A percentile compares a stretch with the other conserved stretches of the same genome.
Evolutionary conservation across 768 basidiomycete species (phyloP).

Genomic region (Coprinopsis cinerea): DNA sequence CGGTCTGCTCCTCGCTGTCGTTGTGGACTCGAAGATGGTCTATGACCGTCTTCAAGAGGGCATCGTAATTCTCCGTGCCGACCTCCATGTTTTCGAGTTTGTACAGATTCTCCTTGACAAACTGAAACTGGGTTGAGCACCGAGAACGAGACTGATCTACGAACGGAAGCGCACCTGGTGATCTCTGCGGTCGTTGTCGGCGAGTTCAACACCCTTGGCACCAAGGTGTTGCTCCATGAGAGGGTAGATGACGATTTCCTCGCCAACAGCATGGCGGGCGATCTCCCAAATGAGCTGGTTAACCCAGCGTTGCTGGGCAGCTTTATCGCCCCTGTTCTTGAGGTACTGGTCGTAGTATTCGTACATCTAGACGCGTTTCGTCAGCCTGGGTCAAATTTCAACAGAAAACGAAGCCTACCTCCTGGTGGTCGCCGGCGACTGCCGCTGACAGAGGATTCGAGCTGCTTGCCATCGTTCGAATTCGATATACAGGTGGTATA

Average conservation of each 20-base stretch:
- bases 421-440: constrained; percentile 39
- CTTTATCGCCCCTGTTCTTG: constrained; percentile 26
- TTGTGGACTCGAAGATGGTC: constrained; percentile 45
- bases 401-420: constrained; percentile 21
- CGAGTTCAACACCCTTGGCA: constrained; percentile 33
- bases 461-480: not conserved
- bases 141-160: not conserved
- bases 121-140: constrained; percentile 12
- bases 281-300: constrained; percentile 47
- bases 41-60: constrained; percentile 39
- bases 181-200: constrained; percentile 39
- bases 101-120: constrained; percentile 35
- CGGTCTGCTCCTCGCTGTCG: constrained; percentile 50
- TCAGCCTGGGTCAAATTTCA: not conserved
- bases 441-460: constrained; percentile 15
- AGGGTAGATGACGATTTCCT: constrained; percentile 50
- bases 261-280: constrained; percentile 44
- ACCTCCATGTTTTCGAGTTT: constrained; percentile 39
- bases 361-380: constrained; percentile 30
- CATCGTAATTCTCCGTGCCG: constrained; percentile 38
- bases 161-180: constrained; percentile 30
- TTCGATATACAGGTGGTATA: not conserved
- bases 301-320: constrained; percentile 37
- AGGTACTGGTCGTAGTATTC: constrained; percentile 39
- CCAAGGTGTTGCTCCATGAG: constrained; percentile 46